Evolutionary conservation across 2,329 filamentous ascomycete genomes (phyloP).

Genomic region (Colletotrichum spaethianum): DNA sequence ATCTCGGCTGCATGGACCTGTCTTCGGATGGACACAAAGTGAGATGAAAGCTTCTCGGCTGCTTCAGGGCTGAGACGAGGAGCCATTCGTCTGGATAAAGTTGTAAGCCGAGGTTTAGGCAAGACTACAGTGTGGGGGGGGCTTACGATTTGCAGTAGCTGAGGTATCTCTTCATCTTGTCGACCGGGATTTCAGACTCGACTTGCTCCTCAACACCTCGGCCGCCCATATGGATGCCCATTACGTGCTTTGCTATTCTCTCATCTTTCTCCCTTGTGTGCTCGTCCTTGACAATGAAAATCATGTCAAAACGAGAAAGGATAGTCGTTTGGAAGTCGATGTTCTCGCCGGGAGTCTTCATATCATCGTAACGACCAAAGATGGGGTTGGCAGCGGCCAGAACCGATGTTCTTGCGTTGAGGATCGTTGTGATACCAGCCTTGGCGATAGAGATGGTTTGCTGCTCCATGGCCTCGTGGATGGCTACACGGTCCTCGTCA

Average conservation of each 20-base stretch:
- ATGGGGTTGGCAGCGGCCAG: constrained; percentile 97
- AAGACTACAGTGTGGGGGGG: constrained; percentile 42
- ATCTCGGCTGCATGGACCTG: constrained; percentile 94
- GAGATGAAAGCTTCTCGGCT: constrained; percentile 94
- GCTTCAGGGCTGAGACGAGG: constrained; percentile 92
- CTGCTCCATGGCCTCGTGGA: constrained; percentile 99
- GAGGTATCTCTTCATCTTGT: constrained; percentile 98
- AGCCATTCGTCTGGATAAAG: constrained; percentile 79
- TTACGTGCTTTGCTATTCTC: constrained; percentile 95
- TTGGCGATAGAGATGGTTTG: constrained; percentile 99
- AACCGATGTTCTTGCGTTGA: constrained; percentile 96
- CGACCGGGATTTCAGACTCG: constrained; percentile 91
- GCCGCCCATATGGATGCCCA: constrained; percentile 96
- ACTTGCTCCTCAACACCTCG: constrained; percentile 84
- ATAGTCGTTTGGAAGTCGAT: constrained; percentile 99
- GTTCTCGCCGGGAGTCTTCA: constrained; percentile 97
- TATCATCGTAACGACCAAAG: constrained; percentile 97
- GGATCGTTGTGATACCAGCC: constrained; percentile 97
- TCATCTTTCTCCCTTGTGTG: constrained; percentile 93
- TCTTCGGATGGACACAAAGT: constrained; percentile 95
- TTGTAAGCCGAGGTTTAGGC: constrained; percentile 48
- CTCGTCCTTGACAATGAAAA: constrained; percentile 97
- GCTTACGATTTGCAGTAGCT: constrained; percentile 94
- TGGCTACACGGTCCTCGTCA: constrained; percentile 96
- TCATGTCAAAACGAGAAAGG: constrained; percentile 98